Conservation (phyloP, 2,329 filamentous ascomycete genomes). For the Scleromitrula shiraiana region DNA sequence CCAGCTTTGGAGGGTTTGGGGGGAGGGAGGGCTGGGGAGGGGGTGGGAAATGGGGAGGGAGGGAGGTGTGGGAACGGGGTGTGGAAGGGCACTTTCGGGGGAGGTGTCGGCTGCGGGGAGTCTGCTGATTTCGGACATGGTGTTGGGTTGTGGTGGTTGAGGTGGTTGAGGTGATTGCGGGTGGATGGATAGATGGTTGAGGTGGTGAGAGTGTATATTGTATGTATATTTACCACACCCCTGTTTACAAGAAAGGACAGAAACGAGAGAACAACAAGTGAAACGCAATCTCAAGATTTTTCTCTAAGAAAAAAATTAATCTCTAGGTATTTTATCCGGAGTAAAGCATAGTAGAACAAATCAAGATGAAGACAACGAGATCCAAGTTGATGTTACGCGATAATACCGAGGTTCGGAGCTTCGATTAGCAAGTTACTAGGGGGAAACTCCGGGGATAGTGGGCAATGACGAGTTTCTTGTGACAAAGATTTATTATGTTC, state of each 20-base stretch:
- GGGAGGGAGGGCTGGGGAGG: slow-evolving; percentile 18
- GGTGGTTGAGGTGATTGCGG: too few relatives aligned
- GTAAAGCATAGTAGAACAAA: too few relatives aligned
- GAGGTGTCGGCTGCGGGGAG: slow-evolving; percentile 18
- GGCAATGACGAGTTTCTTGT: neutral
- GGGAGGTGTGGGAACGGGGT: slow-evolving; percentile 8
- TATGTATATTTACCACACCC: too few relatives aligned
- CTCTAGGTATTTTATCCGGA: too few relatives aligned
- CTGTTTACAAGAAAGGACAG: too few relatives aligned
- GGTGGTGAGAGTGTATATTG: neutral
- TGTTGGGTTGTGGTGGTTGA: neutral
- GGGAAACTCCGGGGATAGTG: too few relatives aligned
- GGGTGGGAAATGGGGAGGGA: slow-evolving; percentile 12
- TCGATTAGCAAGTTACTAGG: neutral
- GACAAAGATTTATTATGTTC: neutral
- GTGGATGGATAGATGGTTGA: neutral
- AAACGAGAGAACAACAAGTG: neutral
- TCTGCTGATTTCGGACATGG: slow-evolving; percentile 24
- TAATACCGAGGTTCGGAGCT: slow-evolving; percentile 8
- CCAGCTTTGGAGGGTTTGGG: slow-evolving; percentile 22
- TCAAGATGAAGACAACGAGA: too few relatives aligned
- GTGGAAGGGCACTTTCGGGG: slow-evolving; percentile 15
- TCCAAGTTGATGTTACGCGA: slow-evolving; percentile 5
- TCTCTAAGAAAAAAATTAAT: too few relatives aligned
- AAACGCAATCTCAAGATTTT: neutral